Evolutionary conservation across 352 stramenopile species (phyloP).

Genomic region (Phytophthora citricola): DNA sequence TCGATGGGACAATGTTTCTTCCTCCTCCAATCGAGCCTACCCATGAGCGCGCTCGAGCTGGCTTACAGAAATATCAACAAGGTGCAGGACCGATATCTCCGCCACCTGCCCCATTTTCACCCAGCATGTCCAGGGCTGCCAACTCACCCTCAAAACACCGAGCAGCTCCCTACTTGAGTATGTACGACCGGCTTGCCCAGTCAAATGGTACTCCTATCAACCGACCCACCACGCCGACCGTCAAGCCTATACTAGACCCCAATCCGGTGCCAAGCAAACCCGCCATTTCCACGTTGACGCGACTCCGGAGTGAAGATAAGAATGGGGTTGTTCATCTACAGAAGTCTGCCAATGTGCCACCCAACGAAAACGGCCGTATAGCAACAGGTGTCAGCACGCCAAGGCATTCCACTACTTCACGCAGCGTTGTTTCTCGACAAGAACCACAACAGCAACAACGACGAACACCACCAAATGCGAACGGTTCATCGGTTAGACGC

Average conservation of each 20-base stretch:
- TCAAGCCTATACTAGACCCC: constrained; percentile 45
- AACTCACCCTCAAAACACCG: constrained; percentile 21
- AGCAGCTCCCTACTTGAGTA: constrained; percentile 57
- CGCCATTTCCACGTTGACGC: constrained; percentile 3
- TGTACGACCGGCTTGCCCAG: constrained; percentile 70
- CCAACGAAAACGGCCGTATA: constrained; percentile 20
- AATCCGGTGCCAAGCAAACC: constrained; percentile 17
- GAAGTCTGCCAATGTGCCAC: constrained; percentile 13
- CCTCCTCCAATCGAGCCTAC: constrained; percentile 47
- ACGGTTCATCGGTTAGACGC: constrained; percentile 3
- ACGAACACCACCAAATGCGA: constrained; percentile 4
- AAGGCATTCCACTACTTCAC: constrained; percentile 10
- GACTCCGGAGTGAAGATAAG: constrained; percentile 14
- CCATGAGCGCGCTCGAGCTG: constrained; percentile 41
- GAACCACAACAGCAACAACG: constrained; percentile 28
- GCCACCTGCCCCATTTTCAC: constrained; percentile 11
- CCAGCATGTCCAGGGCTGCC: constrained; percentile 21
- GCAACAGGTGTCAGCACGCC: constrained; percentile 10
- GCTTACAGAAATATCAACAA: constrained; percentile 23
- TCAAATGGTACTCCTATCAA: constrained; percentile 48
- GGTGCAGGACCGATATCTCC: constrained; percentile 8
- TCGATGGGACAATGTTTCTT: constrained; percentile 66
- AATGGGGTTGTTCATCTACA: not conserved
- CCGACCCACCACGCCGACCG: constrained; percentile 39
- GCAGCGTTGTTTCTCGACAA: constrained; percentile 14